These are phyloP conservation scores for Truncatella angustata DNA, from an alignment of 2,329 filamentous ascomycete species.

Conservation along the genomic window DNA sequence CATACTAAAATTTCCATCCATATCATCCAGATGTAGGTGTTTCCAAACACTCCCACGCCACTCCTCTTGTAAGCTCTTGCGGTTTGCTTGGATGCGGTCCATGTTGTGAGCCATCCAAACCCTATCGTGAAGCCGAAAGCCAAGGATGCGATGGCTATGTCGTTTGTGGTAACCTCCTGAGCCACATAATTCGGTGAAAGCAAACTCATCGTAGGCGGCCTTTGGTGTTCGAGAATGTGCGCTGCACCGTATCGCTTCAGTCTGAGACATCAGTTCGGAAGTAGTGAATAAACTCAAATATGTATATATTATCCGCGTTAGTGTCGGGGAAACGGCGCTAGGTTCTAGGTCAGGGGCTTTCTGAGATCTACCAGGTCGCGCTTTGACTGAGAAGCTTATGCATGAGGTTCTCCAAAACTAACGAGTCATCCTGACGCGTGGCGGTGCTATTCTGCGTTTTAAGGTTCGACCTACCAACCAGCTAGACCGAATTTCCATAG, in stretches of 20 bases:
- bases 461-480: neutral
- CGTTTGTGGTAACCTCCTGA: slow-evolving; percentile 19
- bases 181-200: slow-evolving; percentile 17
- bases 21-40: slow-evolving; percentile 3
- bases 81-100: slow-evolving; percentile 32
- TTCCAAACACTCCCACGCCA: neutral
- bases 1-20: neutral
- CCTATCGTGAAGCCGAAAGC: slow-evolving; percentile 39
- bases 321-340: neutral
- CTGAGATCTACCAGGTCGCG: neutral
- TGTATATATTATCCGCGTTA: neutral
- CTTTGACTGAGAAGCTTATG: neutral
- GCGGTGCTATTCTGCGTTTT: neutral
- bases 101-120: slow-evolving; percentile 37
- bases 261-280: neutral
- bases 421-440: neutral
- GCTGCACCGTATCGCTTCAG: neutral
- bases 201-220: slow-evolving; percentile 8
- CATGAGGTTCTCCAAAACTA: neutral
- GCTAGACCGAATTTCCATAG: no score
- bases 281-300: neutral
- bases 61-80: slow-evolving; percentile 3
- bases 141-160: slow-evolving; percentile 28
- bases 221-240: neutral
- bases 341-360: neutral